Percentiles rank a stretch among this genome's conserved stretches.
phyloP scores from a whole-genome alignment of 352 stramenopile species.

The Phytophthora ohioensis region DNA sequence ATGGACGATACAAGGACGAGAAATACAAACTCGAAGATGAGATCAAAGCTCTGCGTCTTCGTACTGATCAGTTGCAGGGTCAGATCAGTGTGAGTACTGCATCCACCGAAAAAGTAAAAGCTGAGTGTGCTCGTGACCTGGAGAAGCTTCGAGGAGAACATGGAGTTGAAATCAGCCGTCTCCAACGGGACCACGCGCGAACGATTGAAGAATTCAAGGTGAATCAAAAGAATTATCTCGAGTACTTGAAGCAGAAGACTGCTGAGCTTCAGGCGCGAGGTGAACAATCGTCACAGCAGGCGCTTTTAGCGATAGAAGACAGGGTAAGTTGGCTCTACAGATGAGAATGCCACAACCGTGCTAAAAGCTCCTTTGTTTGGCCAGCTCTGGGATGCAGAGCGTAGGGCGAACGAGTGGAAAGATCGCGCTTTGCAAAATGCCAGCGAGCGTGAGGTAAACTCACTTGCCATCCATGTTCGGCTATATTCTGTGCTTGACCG shows the following conservation, averaged over 20 bases:
- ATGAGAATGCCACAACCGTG: background rate
- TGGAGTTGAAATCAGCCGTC: conserved; percentile 40
- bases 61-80: conserved; percentile 49
- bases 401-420: conserved; percentile 48
- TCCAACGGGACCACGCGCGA: conserved; percentile 57
- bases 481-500: background rate
- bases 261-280: conserved; percentile 28
- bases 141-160: conserved; percentile 57
- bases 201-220: conserved; percentile 54
- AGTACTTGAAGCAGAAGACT: conserved; percentile 61
- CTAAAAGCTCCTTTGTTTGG: background rate
- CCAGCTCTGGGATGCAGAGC: conserved; percentile 52
- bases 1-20: conserved; percentile 48
- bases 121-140: conserved; percentile 53
- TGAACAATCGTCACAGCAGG: conserved; percentile 37
- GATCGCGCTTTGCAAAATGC: conserved; percentile 42
- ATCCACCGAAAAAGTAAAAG: conserved; percentile 52
- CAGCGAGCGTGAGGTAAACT: conserved; percentile 53
- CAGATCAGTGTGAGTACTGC: conserved; percentile 45
- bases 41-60: conserved; percentile 41
- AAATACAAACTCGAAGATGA: conserved; percentile 44
- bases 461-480: background rate
- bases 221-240: conserved; percentile 54
- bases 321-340: conserved; percentile 26
- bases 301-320: conserved; percentile 40